phyloP scores from a whole-genome alignment of 257 asterid genomes.

The Jacaranda mimosifolia region DNA sequence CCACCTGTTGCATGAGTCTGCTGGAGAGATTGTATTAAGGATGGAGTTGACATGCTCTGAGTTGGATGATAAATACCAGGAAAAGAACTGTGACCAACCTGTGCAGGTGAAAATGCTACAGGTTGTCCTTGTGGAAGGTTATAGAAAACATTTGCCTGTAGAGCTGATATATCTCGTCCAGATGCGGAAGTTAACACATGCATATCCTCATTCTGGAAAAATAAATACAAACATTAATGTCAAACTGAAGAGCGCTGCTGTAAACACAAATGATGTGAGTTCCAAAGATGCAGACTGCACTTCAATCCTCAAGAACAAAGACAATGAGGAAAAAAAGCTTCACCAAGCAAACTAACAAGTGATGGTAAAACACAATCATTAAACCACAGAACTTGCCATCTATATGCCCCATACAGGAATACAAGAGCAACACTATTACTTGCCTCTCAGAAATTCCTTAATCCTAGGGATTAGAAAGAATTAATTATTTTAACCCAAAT shows the following conservation, averaged over 20 bases:
- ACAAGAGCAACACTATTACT: not conserved
- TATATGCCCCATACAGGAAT: not conserved
- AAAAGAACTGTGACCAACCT: slow-evolving; percentile 49
- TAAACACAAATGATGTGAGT: not conserved
- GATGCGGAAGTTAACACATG: slow-evolving; percentile 45
- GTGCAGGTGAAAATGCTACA: slow-evolving; percentile 46
- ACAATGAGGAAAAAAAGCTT: not conserved
- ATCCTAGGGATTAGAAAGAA: not conserved
- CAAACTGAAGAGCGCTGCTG: not conserved
- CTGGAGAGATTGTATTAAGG: slow-evolving; percentile 51
- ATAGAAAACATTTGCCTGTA: slow-evolving; percentile 60
- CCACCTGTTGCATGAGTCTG: slow-evolving; percentile 57
- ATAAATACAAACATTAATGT: not conserved
- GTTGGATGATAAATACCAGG: slow-evolving; percentile 55
- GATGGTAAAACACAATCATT: not conserved
- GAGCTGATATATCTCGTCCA: slow-evolving; percentile 50
- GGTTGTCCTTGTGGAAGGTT: slow-evolving; percentile 62
- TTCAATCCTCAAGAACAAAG: not conserved
- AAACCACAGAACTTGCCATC: not conserved
- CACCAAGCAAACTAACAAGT: not conserved
- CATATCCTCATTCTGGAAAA: slow-evolving; percentile 58
- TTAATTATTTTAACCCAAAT: not conserved
- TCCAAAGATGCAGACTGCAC: not conserved
- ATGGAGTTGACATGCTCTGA: slow-evolving; percentile 45
- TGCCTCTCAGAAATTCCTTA: too few species aligned